These are phyloP conservation scores for Scutellaria baicalensis DNA, from an alignment of 257 asterid species.

Conservation along the genomic window DNA sequence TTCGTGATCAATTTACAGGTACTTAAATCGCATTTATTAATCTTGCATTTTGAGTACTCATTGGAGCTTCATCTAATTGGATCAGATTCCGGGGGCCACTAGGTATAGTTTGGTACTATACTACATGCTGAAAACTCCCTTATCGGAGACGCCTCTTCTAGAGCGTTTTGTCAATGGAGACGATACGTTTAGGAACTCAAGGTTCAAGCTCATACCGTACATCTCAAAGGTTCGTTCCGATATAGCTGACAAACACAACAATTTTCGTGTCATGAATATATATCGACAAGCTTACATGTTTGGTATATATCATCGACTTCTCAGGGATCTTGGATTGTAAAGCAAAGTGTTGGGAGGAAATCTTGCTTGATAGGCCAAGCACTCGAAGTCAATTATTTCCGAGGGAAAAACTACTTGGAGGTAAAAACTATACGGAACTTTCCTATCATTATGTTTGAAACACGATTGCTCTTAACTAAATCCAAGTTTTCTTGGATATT, in stretches of 20 bases:
- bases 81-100: conserved; percentile 69
- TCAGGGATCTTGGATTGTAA: conserved; percentile 98
- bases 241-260: no score
- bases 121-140: conserved; percentile 61
- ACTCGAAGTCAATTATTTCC: conserved; percentile 71
- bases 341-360: conserved; percentile 92
- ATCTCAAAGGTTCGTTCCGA: conserved; percentile 90
- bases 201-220: conserved; percentile 90
- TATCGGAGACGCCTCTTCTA: conserved; percentile 61
- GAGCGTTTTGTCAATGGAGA: conserved; percentile 80
- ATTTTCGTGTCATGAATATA: no score
- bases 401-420: conserved; percentile 96
- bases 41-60: background rate
- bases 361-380: conserved; percentile 89
- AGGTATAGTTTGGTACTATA: conserved; percentile 52
- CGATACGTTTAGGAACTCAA: conserved; percentile 73
- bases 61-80: background rate
- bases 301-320: background rate
- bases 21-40: background rate
- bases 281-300: background rate
- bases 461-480: background rate
- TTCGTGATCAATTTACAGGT: conserved; percentile 70
- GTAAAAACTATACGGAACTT: conserved; percentile 24
- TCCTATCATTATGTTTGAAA: background rate
- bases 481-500: no score